These are phyloP conservation scores for Coniella lustricola DNA, from an alignment of 2,329 filamentous ascomycete species.

Conservation along the genomic window DNA sequence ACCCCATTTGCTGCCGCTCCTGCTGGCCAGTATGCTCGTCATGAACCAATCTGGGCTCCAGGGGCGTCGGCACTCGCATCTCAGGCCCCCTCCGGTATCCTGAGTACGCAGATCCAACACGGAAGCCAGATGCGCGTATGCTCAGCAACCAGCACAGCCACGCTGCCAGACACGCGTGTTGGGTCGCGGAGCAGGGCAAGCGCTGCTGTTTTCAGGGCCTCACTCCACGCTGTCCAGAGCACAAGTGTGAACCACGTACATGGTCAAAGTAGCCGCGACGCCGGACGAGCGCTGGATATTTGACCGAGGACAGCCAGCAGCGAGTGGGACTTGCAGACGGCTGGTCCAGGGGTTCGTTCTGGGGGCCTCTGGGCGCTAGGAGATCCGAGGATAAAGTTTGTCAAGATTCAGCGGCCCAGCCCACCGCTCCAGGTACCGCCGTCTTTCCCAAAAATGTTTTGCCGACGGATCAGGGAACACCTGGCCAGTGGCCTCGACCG, in stretches of 20 bases:
- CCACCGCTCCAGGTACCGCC: constrained; percentile 6
- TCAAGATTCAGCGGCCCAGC: constrained; percentile 14
- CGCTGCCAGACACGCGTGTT: too few relatives aligned
- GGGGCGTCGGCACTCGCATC: not conserved
- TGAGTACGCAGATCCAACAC: too few relatives aligned
- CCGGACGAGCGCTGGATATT: constrained; percentile 8
- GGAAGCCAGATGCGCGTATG: too few relatives aligned
- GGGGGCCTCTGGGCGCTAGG: constrained; percentile 8
- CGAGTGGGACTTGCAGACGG: constrained; percentile 7
- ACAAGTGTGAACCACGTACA: not conserved
- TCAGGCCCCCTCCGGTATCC: too few relatives aligned
- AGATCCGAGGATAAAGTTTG: constrained; percentile 17
- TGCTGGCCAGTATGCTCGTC: too few relatives aligned
- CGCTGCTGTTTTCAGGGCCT: too few relatives aligned
- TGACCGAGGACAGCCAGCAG: constrained; percentile 12
- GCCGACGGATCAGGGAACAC: constrained; percentile 17
- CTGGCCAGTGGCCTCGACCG: constrained; percentile 14
- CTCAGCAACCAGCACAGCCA: too few relatives aligned
- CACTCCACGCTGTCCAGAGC: too few relatives aligned
- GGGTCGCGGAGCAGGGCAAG: too few relatives aligned
- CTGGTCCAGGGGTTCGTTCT: constrained; percentile 6
- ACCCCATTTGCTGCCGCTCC: too few relatives aligned
- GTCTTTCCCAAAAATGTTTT: constrained; percentile 14
- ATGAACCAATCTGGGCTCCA: not conserved
- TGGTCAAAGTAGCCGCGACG: not conserved